Evolutionary conservation across 495 filamentous ascomycete species (phyloP), one percentile per base, ranked within the genome.

Genomic region (Neurospora sp.): DNA sequence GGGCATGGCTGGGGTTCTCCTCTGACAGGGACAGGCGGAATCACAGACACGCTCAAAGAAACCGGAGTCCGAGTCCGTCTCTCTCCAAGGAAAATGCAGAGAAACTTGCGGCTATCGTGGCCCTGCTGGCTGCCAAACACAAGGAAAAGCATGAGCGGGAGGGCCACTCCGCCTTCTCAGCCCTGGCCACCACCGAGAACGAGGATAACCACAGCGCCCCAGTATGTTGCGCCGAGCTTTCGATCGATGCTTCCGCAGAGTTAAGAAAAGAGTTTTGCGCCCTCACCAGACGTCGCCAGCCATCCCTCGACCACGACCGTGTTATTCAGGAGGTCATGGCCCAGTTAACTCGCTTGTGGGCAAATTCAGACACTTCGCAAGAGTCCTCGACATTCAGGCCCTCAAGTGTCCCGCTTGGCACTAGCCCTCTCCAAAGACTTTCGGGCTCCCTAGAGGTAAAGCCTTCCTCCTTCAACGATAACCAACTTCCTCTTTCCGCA

Each of bases 1-100:
- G 89, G 46, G 89, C 92, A 39, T 96, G 93, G 91, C 81, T 86
- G 20, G 81, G 84, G 20, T 81, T 93, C 54, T 76, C 78, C 16
- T 83, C 85, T 0, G 84, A 86, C 42, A 82, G 83, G 31, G 78
- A 82, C 73, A 77, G 79, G 23, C 79, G 83, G 70, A 84, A 83
- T 69, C 84, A 85, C 74, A 73, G 75, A 70, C 77, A 82, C 75
- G 79, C 80, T 8, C 77, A 70, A 16, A 76, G 76, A 27, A 77
- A 74, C 72, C 77, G 75, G 16, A 73, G 71, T 75, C 78, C 77
- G 11, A 81, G 75, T 72, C 79, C 75, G 44, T 74, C 78, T 27
- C 78, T 83, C 23, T 81, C 79, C 18, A 78, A 79, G 10, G 78
- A 81, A 39, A 82, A 85, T 69, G 77, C 73, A 18, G 76, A 83